A percentile compares a stretch with the other conserved stretches of the same genome.
phyloP scores from a whole-genome alignment of 148 eudicot genomes.

The Limonium bicolor region DNA sequence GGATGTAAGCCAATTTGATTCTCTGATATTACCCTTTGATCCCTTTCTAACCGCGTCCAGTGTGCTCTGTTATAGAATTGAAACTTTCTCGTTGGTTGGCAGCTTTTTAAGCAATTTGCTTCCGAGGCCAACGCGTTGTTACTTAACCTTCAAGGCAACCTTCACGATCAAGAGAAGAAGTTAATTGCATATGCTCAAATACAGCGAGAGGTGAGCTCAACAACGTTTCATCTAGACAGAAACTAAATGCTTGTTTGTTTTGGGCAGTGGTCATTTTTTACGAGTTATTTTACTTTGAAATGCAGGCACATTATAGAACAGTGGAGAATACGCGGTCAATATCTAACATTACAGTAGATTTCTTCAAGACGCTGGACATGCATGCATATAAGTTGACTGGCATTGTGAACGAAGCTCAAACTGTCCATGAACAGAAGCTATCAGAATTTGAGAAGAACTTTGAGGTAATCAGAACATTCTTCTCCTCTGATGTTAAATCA shows the following conservation, averaged over 20 bases:
- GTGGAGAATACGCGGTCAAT: conserved; percentile 71
- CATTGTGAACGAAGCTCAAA: conserved; percentile 74
- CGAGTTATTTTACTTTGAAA: background rate
- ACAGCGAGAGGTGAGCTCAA: conserved; percentile 51
- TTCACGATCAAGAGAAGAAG: conserved; percentile 65
- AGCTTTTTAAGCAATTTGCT: conserved; percentile 74
- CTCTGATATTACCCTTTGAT: background rate
- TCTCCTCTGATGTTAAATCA: background rate
- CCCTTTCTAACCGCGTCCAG: background rate
- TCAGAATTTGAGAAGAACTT: conserved; percentile 79
- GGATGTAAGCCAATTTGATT: conserved; percentile 27
- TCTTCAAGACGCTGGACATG: conserved; percentile 56
- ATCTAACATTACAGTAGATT: conserved; percentile 53
- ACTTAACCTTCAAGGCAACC: conserved; percentile 66
- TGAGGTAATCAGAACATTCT: conserved; percentile 42
- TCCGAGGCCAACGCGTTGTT: conserved; percentile 74
- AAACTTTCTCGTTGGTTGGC: conserved; percentile 7
- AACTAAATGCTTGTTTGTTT: background rate
- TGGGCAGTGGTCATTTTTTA: background rate
- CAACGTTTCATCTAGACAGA: background rate
- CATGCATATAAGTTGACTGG: conserved; percentile 71
- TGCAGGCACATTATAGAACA: conserved; percentile 88
- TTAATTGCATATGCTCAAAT: conserved; percentile 51
- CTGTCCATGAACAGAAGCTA: conserved; percentile 54
- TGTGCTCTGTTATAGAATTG: background rate